phyloP scores from a whole-genome alignment of 176 grass and related monocot species.

The Musa itinerans region DNA sequence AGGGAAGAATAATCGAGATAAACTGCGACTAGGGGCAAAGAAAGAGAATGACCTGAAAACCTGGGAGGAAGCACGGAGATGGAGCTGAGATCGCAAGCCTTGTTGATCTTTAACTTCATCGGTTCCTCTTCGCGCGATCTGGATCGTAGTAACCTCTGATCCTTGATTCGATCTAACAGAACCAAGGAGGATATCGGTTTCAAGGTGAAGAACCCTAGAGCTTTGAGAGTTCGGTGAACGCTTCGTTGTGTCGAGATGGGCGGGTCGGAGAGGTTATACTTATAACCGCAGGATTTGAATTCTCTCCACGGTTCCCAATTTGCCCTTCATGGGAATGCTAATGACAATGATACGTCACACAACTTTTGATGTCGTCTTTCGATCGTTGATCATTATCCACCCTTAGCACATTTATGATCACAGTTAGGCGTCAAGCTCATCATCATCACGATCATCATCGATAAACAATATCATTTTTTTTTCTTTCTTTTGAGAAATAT shows the following conservation, averaged over 20 bases:
- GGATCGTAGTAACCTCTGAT: background rate
- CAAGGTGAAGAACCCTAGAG: background rate
- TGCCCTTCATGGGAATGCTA: no score
- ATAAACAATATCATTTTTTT: no score
- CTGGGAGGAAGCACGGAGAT: conserved; percentile 89
- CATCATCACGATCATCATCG: no score
- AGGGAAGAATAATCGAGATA: background rate
- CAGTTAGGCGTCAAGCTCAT: no score
- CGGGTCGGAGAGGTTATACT: no score
- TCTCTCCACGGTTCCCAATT: no score
- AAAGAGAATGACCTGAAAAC: conserved; percentile 10
- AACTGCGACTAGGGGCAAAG: background rate
- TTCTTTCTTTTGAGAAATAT: no score
- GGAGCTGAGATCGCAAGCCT: conserved; percentile 86
- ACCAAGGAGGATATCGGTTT: background rate
- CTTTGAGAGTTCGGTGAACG: background rate
- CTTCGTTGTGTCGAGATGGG: background rate
- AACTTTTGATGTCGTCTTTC: no score
- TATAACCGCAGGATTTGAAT: no score
- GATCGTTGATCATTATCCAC: no score
- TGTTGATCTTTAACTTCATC: conserved; percentile 94
- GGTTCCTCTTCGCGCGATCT: background rate
- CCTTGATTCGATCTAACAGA: background rate
- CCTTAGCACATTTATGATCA: no score
- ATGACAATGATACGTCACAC: no score